Evolutionary conservation across 2,329 filamentous ascomycete genomes (phyloP), one percentile per base, ranked within the genome.

Genomic region (Hymenoscyphus linearis): DNA sequence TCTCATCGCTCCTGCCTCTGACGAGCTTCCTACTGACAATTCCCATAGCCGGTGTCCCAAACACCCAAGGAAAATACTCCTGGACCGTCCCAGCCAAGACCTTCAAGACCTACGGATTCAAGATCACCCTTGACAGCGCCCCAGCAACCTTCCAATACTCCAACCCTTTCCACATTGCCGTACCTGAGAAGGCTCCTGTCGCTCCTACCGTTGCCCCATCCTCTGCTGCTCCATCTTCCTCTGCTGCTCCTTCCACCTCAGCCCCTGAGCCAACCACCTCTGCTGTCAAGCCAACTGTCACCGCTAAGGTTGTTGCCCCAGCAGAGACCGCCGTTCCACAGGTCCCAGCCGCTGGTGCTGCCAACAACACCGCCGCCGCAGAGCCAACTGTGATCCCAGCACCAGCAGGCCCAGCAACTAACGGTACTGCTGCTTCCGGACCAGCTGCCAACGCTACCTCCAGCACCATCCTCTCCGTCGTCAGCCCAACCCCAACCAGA

Each of bases 111-210:
- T 87, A 87, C 74, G 85, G 85, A 66, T 76, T 88, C 71, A 76
- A 78, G 75, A 76, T 88, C 74, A 72, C 73, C 64, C 76, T 80
- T 37, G 78, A 82, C 67, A 74, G 73, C 65, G 71, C 84, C 75
- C 59, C 75, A 25, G 65, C 79, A 70, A 74, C 79, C 70, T 84
- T 83, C 79, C 84, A 87, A 79, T 87, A 81, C 79, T 85, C 82
- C 60, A 80, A 80, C 76, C 83, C 83, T 68, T 88, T 88, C 70
- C 64, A 67, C 59, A 68, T 74, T 57, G 53, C 59, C 9, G 64
- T 62, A 13, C 58, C 57, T 37, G 14, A 58, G 25, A 34, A 53
- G 40, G 44, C 56, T n/a, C 56, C 60, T 27, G 59, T 62, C 37
- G 60, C 61, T 18, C 58, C 60, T 10, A 34, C 53, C 44, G 53